Base-by-base conservation (phyloP, 306 rosid genomes). In the Medicago arabica region DNA sequence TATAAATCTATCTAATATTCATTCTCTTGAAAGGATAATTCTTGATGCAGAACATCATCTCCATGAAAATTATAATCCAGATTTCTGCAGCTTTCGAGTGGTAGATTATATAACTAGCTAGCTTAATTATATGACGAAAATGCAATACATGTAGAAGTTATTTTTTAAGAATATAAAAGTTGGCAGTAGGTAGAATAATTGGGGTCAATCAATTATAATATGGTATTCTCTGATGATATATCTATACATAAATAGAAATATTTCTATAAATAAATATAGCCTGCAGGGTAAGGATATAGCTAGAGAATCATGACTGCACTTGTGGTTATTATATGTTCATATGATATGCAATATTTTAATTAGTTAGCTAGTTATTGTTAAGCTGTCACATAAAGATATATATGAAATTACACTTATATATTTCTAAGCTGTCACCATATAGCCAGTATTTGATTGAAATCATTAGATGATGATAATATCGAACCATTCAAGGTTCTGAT, bases 111-210 rank as follows among this genome's bases (percentile, higher is more conserved):
- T 50, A 50, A 2, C 1, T 16, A 51, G 21, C 10, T 50, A n/a
- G 58, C 23, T 7, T 51, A 16, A 51, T 51, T 16, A 54, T 17
- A 55, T 18, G 61, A 55, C 2, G 31, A 55, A 55, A 55, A 55
- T 55, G 47, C 16, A 67, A 47, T 71, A 19, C n/a, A 44, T 65
- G 21, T 53, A 46, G n/a, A n/a, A n/a, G n/a, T n/a, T n/a, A n/a
- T n/a, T n/a, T n/a, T n/a, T n/a, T n/a, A n/a, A n/a, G n/a, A n/a
- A 68, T 63, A 54, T 49, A 61, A 62, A 65, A 28, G 41, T 47
- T 65, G 54, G 79, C 41, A 65, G 85, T 79, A 61, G 88, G 86
- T 84, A 54, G 77, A 79, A 74, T 77, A 79, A 74, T 77, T 74
- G 70, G 64, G 58, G 59, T 71, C 18, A 54, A 54, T 54, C 13